Evolutionary conservation across 1,284 basidiomycete species (phyloP).

Genomic region (Neotropicomus parvogracilis): DNA sequence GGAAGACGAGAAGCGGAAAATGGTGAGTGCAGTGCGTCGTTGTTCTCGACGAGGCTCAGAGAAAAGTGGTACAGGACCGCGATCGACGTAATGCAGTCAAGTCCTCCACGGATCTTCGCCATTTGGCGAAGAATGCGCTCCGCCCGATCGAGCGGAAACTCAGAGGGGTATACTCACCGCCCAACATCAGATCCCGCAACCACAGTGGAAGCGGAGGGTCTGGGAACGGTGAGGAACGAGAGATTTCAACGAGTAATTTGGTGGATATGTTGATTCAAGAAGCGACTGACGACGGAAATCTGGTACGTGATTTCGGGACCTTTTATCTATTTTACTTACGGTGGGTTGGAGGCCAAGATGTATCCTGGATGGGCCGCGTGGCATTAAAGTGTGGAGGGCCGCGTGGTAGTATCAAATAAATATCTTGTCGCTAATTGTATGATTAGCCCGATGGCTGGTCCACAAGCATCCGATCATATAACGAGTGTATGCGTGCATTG

Average conservation of each 20-base stretch:
- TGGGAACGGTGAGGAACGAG: constrained; percentile 42
- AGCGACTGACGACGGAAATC: constrained; percentile 68
- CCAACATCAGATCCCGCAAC: constrained; percentile 42
- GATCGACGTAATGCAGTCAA: constrained; percentile 45
- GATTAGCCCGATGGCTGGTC: not conserved
- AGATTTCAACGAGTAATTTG: constrained; percentile 78
- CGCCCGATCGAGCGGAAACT: constrained; percentile 82
- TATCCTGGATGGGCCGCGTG: constrained; percentile 86
- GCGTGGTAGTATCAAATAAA: not conserved
- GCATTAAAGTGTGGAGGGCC: constrained; percentile 45
- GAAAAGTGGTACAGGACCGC: constrained; percentile 26
- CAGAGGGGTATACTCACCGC: constrained; percentile 64
- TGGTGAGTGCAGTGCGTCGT: constrained; percentile 37
- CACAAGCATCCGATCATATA: not conserved
- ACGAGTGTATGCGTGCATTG: constrained; percentile 15
- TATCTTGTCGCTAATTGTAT: not conserved
- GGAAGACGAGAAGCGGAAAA: constrained; percentile 72
- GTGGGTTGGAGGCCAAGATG: constrained; percentile 58
- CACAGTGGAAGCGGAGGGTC: constrained; percentile 26
- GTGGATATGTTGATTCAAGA: constrained; percentile 90
- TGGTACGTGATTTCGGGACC: constrained; percentile 47
- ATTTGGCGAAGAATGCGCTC: constrained; percentile 71
- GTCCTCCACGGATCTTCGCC: constrained; percentile 51
- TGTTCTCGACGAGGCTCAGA: no score
- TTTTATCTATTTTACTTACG: not conserved